A percentile compares a stretch with the other conserved stretches of the same genome.
Conservation (phyloP, 352 stramenopile species). For the Pythium insidiosum region DNA sequence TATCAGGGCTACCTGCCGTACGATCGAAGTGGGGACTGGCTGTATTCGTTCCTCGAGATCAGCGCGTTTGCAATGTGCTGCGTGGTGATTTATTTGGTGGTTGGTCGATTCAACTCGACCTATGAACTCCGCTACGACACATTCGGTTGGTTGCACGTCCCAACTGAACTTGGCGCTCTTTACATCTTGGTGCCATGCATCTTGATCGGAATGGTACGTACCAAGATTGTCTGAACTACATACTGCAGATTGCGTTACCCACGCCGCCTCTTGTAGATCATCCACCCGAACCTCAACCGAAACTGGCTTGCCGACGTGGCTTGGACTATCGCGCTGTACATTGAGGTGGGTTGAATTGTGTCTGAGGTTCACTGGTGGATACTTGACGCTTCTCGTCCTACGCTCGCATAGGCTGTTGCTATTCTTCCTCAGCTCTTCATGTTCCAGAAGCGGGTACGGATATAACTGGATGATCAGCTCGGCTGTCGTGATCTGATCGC, state of each 20-base stretch:
- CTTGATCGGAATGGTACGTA: conserved; percentile 74
- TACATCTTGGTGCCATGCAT: conserved; percentile 86
- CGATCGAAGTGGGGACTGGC: conserved; percentile 95
- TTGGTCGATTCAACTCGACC: conserved; percentile 90
- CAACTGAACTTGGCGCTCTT: conserved; percentile 72
- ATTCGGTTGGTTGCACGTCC: conserved; percentile 90
- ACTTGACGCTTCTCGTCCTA: too few relatives aligned
- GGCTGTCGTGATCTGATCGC: too few relatives aligned
- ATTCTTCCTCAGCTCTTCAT: conserved; percentile 98
- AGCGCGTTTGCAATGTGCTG: conserved; percentile 84
- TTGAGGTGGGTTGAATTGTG: conserved; percentile 63
- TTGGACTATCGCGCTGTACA: conserved; percentile 98
- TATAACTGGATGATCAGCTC: neutral
- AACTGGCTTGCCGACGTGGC: conserved; percentile 95
- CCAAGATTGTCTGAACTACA: conserved; percentile 35
- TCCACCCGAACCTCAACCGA: conserved; percentile 94
- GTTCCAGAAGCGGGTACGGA: conserved; percentile 94
- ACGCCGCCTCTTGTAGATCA: conserved; percentile 82
- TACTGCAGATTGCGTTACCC: conserved; percentile 35
- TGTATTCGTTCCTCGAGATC: conserved; percentile 97
- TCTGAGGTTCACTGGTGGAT: too few relatives aligned
- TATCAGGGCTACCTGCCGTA: conserved; percentile 95
- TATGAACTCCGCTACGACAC: conserved; percentile 95
- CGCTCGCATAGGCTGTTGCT: conserved; percentile 75
- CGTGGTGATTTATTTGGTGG: conserved; percentile 88